Conservation (phyloP, 345 rosid species). For the Geranium brycei region DNA sequence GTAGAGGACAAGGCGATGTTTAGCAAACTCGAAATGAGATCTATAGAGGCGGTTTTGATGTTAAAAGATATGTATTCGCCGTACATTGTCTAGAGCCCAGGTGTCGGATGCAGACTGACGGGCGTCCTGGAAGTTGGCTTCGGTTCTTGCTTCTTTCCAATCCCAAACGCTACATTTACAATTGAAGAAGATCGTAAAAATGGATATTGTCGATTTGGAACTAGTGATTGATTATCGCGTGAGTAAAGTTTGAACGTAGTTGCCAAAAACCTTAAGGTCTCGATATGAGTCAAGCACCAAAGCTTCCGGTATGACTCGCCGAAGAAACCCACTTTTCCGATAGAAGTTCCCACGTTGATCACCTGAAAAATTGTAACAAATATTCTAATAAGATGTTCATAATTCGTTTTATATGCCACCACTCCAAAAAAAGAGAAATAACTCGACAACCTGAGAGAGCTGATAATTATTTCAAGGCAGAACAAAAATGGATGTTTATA, state of each 20-base stretch:
- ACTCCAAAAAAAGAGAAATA: too few relatives aligned
- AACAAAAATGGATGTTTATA: too few relatives aligned
- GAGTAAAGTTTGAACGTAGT: neutral
- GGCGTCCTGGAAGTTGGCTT: conserved; percentile 58
- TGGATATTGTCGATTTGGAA: neutral
- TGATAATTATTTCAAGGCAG: too few relatives aligned
- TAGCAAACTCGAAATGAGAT: neutral
- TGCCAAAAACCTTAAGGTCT: conserved; percentile 57
- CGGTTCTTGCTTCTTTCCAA: conserved; percentile 53
- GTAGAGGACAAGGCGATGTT: conserved; percentile 12
- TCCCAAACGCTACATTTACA: conserved; percentile 55
- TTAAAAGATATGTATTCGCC: neutral
- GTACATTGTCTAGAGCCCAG: conserved; percentile 63
- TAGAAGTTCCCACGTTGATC: conserved; percentile 79
- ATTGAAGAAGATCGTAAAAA: neutral
- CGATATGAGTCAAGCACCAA: conserved; percentile 93
- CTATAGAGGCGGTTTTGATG: neutral
- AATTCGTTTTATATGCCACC: too few relatives aligned
- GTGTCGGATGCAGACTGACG: conserved; percentile 63
- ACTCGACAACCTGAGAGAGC: too few relatives aligned
- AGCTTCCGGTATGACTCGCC: conserved; percentile 51
- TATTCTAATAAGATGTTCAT: neutral
- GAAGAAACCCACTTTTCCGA: conserved; percentile 70
- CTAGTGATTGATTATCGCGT: neutral
- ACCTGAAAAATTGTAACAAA: conserved; percentile 33